Evolutionary conservation across 2,329 filamentous ascomycete genomes (phyloP).

Genomic region (Xylariaceae sp.): DNA sequence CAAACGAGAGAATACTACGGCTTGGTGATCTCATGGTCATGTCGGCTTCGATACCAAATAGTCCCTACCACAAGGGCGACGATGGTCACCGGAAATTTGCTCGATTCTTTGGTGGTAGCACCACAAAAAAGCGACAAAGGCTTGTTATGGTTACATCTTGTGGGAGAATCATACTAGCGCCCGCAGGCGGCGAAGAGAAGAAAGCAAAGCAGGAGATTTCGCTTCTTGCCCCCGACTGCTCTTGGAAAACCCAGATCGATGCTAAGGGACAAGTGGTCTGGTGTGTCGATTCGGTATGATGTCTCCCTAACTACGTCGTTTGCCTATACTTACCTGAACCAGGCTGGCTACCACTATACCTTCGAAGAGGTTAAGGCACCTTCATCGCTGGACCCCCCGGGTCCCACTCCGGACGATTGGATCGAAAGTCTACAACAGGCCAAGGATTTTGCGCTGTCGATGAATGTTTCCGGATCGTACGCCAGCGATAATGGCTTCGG

Average conservation of each 20-base stretch:
- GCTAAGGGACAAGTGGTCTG: conserved; percentile 87
- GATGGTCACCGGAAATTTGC: conserved; percentile 87
- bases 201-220: conserved; percentile 91
- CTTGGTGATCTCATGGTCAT: conserved; percentile 89
- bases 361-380: conserved; percentile 92
- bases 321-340: conserved; percentile 28
- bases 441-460: conserved; percentile 80
- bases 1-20: conserved; percentile 93
- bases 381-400: conserved; percentile 58
- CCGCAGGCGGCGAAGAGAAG: conserved; percentile 93
- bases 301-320: conserved; percentile 13
- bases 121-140: conserved; percentile 89
- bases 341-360: conserved; percentile 88
- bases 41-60: conserved; percentile 77
- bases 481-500: conserved; percentile 70
- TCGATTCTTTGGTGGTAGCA: conserved; percentile 89
- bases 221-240: conserved; percentile 75
- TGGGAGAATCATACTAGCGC: conserved; percentile 86
- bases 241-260: conserved; percentile 81
- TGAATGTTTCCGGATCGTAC: conserved; percentile 71
- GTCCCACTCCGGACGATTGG: conserved; percentile 84
- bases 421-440: conserved; percentile 86
- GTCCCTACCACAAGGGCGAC: conserved; percentile 72
- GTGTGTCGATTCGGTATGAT: conserved; percentile 89
- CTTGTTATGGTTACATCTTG: conserved; percentile 95